Evolutionary conservation across 2,329 filamentous ascomycete genomes (phyloP).

Genomic region (Byssothecium circinans): DNA sequence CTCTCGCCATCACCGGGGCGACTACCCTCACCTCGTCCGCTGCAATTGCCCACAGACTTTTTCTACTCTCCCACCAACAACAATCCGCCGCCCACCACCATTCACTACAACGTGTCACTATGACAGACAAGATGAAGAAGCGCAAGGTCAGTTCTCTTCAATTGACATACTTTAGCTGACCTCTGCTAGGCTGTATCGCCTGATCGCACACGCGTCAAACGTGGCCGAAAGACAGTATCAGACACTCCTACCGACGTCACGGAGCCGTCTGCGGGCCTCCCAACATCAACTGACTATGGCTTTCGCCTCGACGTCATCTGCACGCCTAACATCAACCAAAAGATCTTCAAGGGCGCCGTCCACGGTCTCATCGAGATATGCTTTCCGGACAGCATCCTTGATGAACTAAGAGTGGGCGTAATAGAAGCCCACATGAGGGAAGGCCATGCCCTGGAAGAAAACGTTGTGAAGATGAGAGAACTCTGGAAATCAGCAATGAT

Average conservation of each 20-base stretch:
- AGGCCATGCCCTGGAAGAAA: conserved; percentile 11
- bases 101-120: not conserved
- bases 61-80: no score
- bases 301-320: conserved; percentile 30
- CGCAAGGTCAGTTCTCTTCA: conserved; percentile 1
- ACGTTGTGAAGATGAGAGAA: conserved; percentile 17
- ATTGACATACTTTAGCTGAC: no score
- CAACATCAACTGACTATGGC: conserved; percentile 21
- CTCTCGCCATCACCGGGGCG: no score
- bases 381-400: conserved; percentile 26
- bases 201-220: not conserved
- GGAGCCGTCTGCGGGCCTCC: not conserved
- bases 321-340: conserved; percentile 7
- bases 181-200: no score
- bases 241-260: not conserved
- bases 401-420: conserved; percentile 23
- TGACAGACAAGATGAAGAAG: conserved; percentile 1
- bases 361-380: conserved; percentile 30
- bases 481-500: conserved; percentile 24
- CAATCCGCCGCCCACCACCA: not conserved
- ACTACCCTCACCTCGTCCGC: no score
- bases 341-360: conserved; percentile 27
- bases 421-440: conserved; percentile 27
- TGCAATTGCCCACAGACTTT: no score
- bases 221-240: not conserved